Evolutionary conservation across 352 stramenopile genomes (phyloP), one percentile per base, ranked within the genome.

Genomic region (Pythium folliculosum): DNA sequence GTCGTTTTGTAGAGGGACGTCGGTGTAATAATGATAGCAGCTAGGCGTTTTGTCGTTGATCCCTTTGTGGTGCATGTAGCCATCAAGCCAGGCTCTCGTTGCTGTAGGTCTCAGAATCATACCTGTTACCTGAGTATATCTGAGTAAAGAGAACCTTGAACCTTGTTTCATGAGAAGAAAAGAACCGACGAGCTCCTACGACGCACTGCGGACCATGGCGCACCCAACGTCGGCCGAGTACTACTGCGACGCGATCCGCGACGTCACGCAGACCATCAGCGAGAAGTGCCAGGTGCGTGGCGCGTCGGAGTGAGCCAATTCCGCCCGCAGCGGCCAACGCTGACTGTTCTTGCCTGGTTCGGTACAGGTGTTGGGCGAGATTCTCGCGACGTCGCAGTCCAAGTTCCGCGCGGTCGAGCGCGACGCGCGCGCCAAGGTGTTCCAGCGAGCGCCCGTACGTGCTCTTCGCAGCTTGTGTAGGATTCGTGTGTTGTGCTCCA

Each of bases 281-380:
- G 84, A 92, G 64, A 92, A 92, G 65, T 84, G 80, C 54, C 78
- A 92, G 73, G 82, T 89, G 19, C 48, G 62, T 13, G 23, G 21
- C 35, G 23, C 5, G 16, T 30, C 48, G 21, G 14, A 13, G n/a
- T 13, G 3, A 21, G 14, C 1, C 14, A 35, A 47, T n/a, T 49
- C 21, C 27, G 49, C 21, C 40, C 55, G 7, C 9, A 47, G 6
- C 14, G 53, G 23, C 49, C 10, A n/a, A 9, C n/a, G 3, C 3
- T n/a, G 32, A 55, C 23, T 37, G 8, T n/a, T n/a, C 12, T 49
- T 16, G 17, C 17, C 22, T 16, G 48, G 5, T 27, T 16, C 17
- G 1, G 25, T 35, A 16, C 58, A 92, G 82, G 77, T 92, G 35
- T 70, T 92, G 27, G 77, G 73, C 4, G 84, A 84, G 30, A 88